These are phyloP conservation scores for Eragrostis nindensis DNA, from an alignment of 176 grass and related monocot genomes.

Conservation along the genomic window DNA sequence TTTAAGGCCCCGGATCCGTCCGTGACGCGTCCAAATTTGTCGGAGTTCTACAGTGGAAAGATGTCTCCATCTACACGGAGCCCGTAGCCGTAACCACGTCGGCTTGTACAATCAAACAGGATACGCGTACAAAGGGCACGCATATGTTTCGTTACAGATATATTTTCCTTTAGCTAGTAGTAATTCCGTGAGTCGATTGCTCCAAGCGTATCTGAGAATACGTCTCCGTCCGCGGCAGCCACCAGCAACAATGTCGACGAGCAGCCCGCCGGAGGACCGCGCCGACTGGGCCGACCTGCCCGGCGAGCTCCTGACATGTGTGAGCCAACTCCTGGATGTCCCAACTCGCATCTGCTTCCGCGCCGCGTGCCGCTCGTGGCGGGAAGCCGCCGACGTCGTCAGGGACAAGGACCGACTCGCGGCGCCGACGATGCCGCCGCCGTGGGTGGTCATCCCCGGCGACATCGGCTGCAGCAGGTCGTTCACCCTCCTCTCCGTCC, in stretches of 20 bases:
- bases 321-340: background rate
- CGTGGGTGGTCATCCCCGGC: conserved; percentile 15
- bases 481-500: conserved; percentile 23
- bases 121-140: too few species aligned
- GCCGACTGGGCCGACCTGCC: background rate
- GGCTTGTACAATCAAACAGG: too few species aligned
- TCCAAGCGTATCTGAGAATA: too few species aligned
- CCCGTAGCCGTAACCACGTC: too few species aligned
- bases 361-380: conserved; percentile 30
- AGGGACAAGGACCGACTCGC: background rate
- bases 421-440: conserved; percentile 15
- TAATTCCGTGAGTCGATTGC: too few species aligned
- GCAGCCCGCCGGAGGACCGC: background rate
- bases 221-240: background rate
- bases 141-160: too few species aligned
- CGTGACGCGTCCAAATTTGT: too few species aligned
- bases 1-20: too few species aligned
- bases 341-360: conserved; percentile 2
- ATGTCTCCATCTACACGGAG: too few species aligned
- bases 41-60: too few species aligned
- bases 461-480: background rate
- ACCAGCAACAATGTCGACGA: background rate
- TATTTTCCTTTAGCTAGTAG: too few species aligned
- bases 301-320: background rate
- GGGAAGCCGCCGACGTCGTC: background rate